Evolutionary conservation across 1,284 basidiomycete species (phyloP).

Genomic region (Malassezia equina): DNA sequence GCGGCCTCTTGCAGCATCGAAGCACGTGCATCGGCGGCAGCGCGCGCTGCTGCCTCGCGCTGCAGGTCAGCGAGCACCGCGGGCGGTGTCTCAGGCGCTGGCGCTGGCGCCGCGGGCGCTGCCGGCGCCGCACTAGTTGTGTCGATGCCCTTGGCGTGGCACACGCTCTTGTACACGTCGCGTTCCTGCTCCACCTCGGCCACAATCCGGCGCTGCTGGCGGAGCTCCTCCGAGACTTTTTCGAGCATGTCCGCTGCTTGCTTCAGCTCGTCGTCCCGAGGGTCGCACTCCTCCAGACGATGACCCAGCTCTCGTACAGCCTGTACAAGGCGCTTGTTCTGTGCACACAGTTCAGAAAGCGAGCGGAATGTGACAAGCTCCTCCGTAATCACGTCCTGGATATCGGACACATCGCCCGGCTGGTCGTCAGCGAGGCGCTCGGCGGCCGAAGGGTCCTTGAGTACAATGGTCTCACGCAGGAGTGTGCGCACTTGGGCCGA

Average conservation of each 20-base stretch:
- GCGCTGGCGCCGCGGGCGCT: background rate
- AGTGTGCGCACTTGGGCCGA: conserved; percentile 73
- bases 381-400: conserved; percentile 65
- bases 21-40: conserved; percentile 11
- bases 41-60: conserved; percentile 7
- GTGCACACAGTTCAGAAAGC: conserved; percentile 68
- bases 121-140: background rate
- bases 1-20: conserved; percentile 23
- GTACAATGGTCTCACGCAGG: conserved; percentile 65
- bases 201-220: conserved; percentile 60
- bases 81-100: background rate
- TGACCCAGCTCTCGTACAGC: conserved; percentile 60
- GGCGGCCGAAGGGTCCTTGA: conserved; percentile 67
- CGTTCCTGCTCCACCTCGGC: conserved; percentile 75
- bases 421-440: conserved; percentile 60
- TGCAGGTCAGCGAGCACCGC: conserved; percentile 1
- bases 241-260: conserved; percentile 79
- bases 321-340: conserved; percentile 77
- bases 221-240: conserved; percentile 65
- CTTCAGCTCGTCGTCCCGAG: conserved; percentile 60
- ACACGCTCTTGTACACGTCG: conserved; percentile 70
- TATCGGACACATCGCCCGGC: conserved; percentile 19
- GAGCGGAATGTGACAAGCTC: conserved; percentile 79
- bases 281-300: conserved; percentile 48
- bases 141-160: conserved; percentile 43